Base-by-base conservation (phyloP, 2,329 filamentous ascomycete species). In the Endocalyx cinctus region DNA sequence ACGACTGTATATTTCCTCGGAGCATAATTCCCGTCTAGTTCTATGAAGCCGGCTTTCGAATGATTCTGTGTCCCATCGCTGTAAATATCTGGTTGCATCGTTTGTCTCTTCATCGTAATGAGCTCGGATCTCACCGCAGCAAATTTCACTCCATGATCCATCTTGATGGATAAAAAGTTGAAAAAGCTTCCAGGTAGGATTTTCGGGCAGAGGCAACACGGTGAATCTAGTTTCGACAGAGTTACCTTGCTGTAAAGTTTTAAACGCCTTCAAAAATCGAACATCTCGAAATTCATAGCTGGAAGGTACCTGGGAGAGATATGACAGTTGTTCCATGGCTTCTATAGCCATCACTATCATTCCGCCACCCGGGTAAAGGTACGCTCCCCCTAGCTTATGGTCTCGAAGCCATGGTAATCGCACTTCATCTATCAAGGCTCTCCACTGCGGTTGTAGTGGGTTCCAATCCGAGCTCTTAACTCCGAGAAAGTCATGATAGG, bases 281-380 rank as follows among this genome's bases (percentile, higher is more conserved):
- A 27, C 10, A n/a, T 27, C 25, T 5, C 25, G 25, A n/a, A 27
- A 12, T 27, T 27, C 25, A 27, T 27, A 27, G 25, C 25, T 27
- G 12, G 25, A 27, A 15, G 16, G n/a, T 27, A 14, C 25, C 16
- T 27, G 13, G 25, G 25, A 14, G 25, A 15, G 7, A 12, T 27
- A 14, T n/a, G 25, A n/a, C 8, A 27, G 25, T 8, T 27, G 25
- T 27, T 13, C 16, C n/a, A 15, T 15, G 8, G 8, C 25, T n/a
- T 27, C 25, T 7, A 27, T 15, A 27, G 25, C 25, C 25, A 27
- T 27, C 16, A 15, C 16, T n/a, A 27, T 15, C 25, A 27, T 27
- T n/a, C 25, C 25, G 16, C 25, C 25, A 14, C n/a, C 25, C 8
- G 25, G 25, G n/a, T 23, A 23, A 23, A 23, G 20, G n/a, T 23